Evolutionary conservation across 2,329 filamentous ascomycete species (phyloP).

Genomic region (Aspergillus costaricaensis): DNA sequence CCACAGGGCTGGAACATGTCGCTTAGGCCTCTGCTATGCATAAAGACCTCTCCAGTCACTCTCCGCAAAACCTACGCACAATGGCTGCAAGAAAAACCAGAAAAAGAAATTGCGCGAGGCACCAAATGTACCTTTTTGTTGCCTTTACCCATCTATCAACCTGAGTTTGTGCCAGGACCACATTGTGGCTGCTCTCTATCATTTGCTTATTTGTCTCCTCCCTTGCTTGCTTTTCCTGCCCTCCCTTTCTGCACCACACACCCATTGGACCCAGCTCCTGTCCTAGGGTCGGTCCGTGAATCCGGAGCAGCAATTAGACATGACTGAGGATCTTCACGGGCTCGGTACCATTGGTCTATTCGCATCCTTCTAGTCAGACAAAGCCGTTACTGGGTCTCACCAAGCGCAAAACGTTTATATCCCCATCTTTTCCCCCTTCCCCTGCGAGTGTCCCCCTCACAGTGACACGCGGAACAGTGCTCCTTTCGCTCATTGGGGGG

Average conservation of each 20-base stretch:
- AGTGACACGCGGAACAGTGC: constrained; percentile 1
- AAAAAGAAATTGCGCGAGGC: constrained; percentile 1
- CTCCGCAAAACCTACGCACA: constrained; percentile 4
- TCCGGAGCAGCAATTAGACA: constrained; percentile 25
- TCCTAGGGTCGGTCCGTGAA: constrained; percentile 20
- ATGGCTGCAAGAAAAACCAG: background rate
- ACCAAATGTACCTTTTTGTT: background rate
- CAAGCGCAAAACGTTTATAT: constrained; percentile 19
- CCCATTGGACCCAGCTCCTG: constrained; percentile 15
- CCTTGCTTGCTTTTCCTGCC: constrained; percentile 24
- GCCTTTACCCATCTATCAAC: constrained; percentile 8
- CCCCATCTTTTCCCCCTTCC: constrained; percentile 12
- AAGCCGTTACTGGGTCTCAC: constrained; percentile 10
- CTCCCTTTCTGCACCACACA: constrained; percentile 1
- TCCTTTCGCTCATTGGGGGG: background rate
- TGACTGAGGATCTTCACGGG: constrained; percentile 20
- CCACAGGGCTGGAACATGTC: constrained; percentile 17
- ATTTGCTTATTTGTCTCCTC: constrained; percentile 22
- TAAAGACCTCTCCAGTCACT: constrained; percentile 1
- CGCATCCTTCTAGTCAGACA: constrained; percentile 7
- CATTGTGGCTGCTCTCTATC: constrained; percentile 13
- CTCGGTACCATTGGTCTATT: constrained; percentile 14
- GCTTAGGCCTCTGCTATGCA: constrained; percentile 3
- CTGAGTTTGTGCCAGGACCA: constrained; percentile 5
- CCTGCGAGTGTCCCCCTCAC: constrained; percentile 1